Evolutionary conservation across 345 rosid species (phyloP).

Genomic region (Populus tremula): DNA sequence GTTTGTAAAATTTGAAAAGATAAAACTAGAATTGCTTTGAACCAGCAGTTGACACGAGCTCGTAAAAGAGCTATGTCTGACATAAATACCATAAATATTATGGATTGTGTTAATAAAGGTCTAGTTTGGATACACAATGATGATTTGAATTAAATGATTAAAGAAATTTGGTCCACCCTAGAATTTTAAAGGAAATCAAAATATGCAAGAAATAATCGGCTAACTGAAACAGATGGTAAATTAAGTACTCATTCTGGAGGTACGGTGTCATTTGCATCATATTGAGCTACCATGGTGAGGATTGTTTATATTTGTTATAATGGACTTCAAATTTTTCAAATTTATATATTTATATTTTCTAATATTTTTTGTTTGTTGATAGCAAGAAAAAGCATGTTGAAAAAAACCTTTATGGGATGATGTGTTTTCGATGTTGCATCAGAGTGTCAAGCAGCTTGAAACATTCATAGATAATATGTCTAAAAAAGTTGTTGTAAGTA

Average conservation of each 20-base stretch:
- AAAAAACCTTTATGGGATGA: no score
- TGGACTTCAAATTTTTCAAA: background rate
- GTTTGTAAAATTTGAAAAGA: background rate
- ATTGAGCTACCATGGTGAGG: no score
- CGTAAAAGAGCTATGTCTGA: background rate
- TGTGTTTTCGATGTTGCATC: no score
- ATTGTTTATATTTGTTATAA: no score
- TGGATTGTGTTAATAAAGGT: no score
- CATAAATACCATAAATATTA: background rate
- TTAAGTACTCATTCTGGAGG: background rate
- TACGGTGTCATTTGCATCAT: no score
- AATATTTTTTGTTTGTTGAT: background rate
- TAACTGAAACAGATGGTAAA: no score
- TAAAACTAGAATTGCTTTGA: no score
- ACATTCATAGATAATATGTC: background rate
- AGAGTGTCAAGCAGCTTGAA: no score
- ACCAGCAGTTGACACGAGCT: background rate
- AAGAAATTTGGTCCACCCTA: no score
- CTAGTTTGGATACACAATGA: background rate
- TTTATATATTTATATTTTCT: no score
- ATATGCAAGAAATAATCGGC: rapidly evolving
- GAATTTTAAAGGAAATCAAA: no score
- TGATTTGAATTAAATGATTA: background rate
- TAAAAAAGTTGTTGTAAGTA: background rate
- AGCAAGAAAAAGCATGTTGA: background rate